Evolutionary conservation across 31 red algal species (phyloP).

Genomic region (Asparagopsis taxiformis): DNA sequence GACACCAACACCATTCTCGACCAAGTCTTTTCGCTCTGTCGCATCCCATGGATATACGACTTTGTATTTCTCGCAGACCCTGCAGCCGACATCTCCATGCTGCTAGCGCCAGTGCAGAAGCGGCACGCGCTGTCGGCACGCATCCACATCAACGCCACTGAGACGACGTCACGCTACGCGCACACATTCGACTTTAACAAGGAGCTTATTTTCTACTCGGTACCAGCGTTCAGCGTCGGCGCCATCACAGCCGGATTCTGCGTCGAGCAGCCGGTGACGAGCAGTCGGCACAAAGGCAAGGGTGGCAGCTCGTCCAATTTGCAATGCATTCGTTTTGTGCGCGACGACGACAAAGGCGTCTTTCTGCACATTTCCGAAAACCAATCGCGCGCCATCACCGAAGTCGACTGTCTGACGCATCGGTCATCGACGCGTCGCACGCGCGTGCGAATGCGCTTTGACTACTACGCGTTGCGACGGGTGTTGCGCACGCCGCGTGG

Average conservation of each 20-base stretch:
- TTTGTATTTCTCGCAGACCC: slow-evolving; percentile 69
- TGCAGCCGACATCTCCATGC: slow-evolving; percentile 71
- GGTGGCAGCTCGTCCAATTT: too few species aligned
- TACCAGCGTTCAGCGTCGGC: slow-evolving; percentile 65
- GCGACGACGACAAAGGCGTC: slow-evolving; percentile 52
- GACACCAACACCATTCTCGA: slow-evolving; percentile 64
- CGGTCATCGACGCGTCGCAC: slow-evolving; percentile 49
- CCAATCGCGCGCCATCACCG: slow-evolving; percentile 34
- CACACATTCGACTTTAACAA: slow-evolving; percentile 78
- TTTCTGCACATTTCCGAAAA: slow-evolving; percentile 67
- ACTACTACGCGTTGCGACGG: slow-evolving; percentile 27
- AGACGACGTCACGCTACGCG: slow-evolving; percentile 59
- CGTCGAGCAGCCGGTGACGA: slow-evolving; percentile 63
- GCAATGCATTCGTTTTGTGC: slow-evolving; percentile 72
- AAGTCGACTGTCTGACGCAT: slow-evolving; percentile 65
- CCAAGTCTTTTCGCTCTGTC: slow-evolving; percentile 57
- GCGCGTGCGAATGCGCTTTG: slow-evolving; percentile 65
- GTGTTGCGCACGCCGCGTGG: slow-evolving; percentile 51
- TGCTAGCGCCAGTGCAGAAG: slow-evolving; percentile 68
- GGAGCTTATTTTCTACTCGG: slow-evolving; percentile 73
- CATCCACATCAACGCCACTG: slow-evolving; percentile 64
- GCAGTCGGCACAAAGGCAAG: too few species aligned
- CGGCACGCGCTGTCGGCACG: slow-evolving; percentile 57
- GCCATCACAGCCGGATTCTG: slow-evolving; percentile 69
- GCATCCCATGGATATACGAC: slow-evolving; percentile 75